phyloP scores from a whole-genome alignment of 257 asterid species.

The Datura wrightii region DNA sequence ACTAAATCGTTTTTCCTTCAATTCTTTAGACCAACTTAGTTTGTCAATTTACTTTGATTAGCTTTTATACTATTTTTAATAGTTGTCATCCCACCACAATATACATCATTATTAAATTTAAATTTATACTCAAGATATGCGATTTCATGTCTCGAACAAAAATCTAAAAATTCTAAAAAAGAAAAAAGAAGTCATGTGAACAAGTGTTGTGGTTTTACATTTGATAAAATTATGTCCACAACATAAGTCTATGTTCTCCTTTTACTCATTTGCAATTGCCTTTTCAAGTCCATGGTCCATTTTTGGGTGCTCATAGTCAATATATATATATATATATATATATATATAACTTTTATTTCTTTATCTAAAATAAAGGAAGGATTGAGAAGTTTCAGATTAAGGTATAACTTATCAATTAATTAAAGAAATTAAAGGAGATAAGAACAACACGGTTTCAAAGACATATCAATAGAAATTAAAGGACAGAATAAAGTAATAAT shows the following conservation, averaged over 20 bases:
- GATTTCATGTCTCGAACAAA: background rate
- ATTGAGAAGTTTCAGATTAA: background rate
- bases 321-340: too few relatives aligned
- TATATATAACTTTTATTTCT: too few relatives aligned
- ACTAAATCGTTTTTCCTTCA: too few relatives aligned
- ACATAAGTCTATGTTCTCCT: background rate
- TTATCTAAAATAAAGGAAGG: too few relatives aligned
- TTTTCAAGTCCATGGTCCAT: background rate
- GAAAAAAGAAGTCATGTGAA: background rate
- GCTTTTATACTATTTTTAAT: too few relatives aligned
- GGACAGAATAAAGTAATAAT: background rate
- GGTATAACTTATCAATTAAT: background rate
- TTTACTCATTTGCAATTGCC: background rate
- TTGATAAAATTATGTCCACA: background rate
- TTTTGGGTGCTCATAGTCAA: background rate
- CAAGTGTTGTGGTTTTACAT: background rate
- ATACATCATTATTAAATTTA: too few relatives aligned
- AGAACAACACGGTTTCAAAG: conserved; percentile 11
- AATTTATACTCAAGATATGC: too few relatives aligned
- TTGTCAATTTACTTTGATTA: too few relatives aligned
- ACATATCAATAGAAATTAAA: background rate
- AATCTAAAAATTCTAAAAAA: background rate
- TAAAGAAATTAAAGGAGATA: background rate
- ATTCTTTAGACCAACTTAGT: too few relatives aligned
- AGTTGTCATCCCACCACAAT: too few relatives aligned